Evolutionary conservation across 306 rosid species (phyloP).

Genomic region (Begonia peltatifolia): DNA sequence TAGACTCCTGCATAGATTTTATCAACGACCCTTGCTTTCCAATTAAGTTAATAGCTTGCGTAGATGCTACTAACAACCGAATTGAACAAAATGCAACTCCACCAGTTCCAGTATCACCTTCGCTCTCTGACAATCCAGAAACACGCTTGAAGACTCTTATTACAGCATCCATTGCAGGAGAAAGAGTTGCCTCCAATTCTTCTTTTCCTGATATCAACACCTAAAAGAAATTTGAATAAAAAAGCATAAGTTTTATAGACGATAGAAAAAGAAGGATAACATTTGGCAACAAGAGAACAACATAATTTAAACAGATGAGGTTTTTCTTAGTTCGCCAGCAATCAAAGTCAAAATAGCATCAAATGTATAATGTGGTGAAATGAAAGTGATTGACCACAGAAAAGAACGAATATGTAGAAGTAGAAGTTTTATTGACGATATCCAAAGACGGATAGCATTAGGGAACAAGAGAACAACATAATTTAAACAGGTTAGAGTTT

Average conservation of each 20-base stretch:
- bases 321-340: too few relatives aligned
- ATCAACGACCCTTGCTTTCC: constrained; percentile 94
- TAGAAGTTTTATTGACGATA: too few relatives aligned
- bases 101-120: constrained; percentile 32
- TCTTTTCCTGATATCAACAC: constrained; percentile 88
- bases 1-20: constrained; percentile 80
- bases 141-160: constrained; percentile 72
- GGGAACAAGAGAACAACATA: too few relatives aligned
- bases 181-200: constrained; percentile 56
- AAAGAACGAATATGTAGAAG: too few relatives aligned
- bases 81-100: constrained; percentile 50
- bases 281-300: too few relatives aligned
- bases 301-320: too few relatives aligned
- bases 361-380: too few relatives aligned
- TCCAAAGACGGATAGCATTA: too few relatives aligned
- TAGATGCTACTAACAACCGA: constrained; percentile 79
- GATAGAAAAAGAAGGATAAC: background rate
- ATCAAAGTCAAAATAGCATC: too few relatives aligned
- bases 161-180: constrained; percentile 96
- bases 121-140: constrained; percentile 60
- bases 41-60: constrained; percentile 89
- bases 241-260: background rate
- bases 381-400: too few relatives aligned
- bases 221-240: constrained; percentile 23
- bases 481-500: too few relatives aligned